These are phyloP conservation scores for Puccinia sorghi DNA, from an alignment of 1,284 basidiomycete species.

Conservation along the genomic window DNA sequence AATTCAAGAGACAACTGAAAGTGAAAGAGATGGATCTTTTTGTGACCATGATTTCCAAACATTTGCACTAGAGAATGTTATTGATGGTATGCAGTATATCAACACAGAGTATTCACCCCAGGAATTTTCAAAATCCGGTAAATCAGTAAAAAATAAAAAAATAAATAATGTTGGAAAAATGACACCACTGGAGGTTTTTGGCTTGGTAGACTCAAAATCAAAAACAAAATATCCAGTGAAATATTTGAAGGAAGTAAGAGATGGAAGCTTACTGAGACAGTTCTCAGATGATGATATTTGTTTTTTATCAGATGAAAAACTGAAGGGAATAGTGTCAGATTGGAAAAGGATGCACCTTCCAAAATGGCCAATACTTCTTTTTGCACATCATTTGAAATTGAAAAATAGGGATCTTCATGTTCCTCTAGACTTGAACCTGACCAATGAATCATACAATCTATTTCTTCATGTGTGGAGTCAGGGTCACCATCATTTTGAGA, in stretches of 20 bases:
- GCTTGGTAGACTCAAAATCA: neutral
- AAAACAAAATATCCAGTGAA: neutral
- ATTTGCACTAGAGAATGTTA: neutral
- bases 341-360: neutral
- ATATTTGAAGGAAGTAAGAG: neutral
- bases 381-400: constrained; percentile 14
- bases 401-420: neutral
- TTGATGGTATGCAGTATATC: constrained; percentile 4
- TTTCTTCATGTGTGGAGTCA: neutral
- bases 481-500: neutral
- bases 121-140: neutral
- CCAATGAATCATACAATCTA: neutral
- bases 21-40: neutral
- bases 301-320: neutral
- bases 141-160: neutral
- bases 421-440: neutral
- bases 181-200: neutral
- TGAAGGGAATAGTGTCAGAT: neutral
- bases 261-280: no score
- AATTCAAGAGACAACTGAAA: neutral
- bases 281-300: neutral
- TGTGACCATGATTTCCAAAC: neutral
- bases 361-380: neutral
- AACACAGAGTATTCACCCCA: neutral
- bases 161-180: neutral